phyloP scores from a whole-genome alignment of 352 stramenopile species.

The Pythium volutum region DNA sequence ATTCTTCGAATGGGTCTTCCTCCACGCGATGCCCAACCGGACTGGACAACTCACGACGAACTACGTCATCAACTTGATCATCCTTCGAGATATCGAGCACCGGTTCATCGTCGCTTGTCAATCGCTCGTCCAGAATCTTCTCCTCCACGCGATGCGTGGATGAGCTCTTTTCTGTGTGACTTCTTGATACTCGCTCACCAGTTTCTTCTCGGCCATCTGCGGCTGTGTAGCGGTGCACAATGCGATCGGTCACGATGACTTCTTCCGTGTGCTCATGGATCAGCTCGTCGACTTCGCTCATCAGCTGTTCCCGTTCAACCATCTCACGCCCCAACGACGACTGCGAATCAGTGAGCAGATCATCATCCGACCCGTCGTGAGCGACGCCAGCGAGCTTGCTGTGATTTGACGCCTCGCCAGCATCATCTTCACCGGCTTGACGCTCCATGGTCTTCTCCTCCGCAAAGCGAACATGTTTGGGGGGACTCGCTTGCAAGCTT shows the following conservation, averaged over 20 bases:
- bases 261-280: constrained; percentile 4
- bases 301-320: constrained; percentile 4
- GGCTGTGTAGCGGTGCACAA: constrained; percentile 4
- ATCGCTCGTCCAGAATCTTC: neutral
- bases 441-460: neutral
- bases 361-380: neutral
- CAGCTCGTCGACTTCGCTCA: constrained; percentile 18
- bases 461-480: constrained; percentile 3
- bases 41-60: neutral
- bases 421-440: neutral
- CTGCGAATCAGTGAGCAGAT: constrained; percentile 14
- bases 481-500: neutral
- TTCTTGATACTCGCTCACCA: neutral
- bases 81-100: neutral
- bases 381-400: neutral
- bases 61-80: neutral
- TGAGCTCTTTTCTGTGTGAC: neutral
- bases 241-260: constrained; percentile 8
- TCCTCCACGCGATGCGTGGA: neutral
- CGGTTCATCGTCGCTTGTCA: neutral
- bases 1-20: neutral
- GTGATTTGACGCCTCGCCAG: neutral
- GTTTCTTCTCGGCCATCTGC: neutral
- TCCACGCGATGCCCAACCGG: neutral
- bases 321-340: constrained; percentile 10